Percentiles rank a stretch among this genome's conserved stretches.
Conservation (phyloP, 2,329 filamentous ascomycete species). For the Emericellopsis cladophorae region DNA sequence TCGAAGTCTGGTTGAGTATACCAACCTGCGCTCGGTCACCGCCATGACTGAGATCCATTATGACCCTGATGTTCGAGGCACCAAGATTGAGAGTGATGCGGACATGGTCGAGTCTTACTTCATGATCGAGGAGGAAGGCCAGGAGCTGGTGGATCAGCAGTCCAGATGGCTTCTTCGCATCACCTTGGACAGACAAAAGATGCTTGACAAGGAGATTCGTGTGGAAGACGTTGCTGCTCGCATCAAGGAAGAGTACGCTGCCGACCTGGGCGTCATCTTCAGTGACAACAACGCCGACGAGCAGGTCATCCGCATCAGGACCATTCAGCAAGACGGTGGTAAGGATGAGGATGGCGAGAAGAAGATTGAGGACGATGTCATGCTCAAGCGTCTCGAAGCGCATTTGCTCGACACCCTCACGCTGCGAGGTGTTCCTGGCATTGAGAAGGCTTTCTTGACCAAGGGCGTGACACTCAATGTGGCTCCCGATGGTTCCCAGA, state of each 20-base stretch:
- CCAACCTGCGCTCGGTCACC: constrained; percentile 82
- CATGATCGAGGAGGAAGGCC: constrained; percentile 72
- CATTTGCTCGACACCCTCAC: constrained; percentile 87
- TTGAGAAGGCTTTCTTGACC: constrained; percentile 89
- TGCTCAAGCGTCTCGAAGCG: constrained; percentile 82
- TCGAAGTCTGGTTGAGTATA: constrained; percentile 86
- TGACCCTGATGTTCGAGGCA: constrained; percentile 78
- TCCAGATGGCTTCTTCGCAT: constrained; percentile 95
- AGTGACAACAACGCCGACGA: constrained; percentile 97
- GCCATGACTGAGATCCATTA: constrained; percentile 95
- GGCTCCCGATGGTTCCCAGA: constrained; percentile 56
- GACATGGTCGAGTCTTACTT: constrained; percentile 98
- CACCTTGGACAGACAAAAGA: constrained; percentile 81
- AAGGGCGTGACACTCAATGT: constrained; percentile 59
- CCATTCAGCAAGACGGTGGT: constrained; percentile 56
- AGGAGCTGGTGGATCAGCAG: constrained; percentile 53
- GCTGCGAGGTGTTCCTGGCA: constrained; percentile 77
- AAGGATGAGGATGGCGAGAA: constrained; percentile 55
- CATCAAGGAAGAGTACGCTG: constrained; percentile 80
- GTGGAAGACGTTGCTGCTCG: constrained; percentile 83
- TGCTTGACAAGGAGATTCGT: constrained; percentile 85
- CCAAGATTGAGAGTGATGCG: constrained; percentile 73
- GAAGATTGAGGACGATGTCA: constrained; percentile 71
- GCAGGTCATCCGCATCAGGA: constrained; percentile 85
- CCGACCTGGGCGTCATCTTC: constrained; percentile 84